These are phyloP conservation scores for Xylaria sp. DNA, from an alignment of 2,329 filamentous ascomycete genomes.

Conservation along the genomic window DNA sequence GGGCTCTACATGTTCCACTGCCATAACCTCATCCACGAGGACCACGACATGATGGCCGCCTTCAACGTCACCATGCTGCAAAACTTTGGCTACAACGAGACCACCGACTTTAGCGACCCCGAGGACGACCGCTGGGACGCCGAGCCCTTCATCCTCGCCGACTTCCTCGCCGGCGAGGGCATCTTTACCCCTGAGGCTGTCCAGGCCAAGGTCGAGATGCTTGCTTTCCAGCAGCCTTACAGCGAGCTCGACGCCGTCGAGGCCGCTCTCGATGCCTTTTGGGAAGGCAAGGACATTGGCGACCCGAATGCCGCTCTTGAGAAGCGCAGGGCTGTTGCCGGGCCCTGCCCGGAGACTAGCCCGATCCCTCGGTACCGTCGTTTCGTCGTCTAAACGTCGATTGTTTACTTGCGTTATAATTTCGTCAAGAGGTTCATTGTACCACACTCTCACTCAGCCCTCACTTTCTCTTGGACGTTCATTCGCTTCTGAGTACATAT, in stretches of 20 bases:
- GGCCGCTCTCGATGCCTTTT: conserved; percentile 50
- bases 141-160: conserved; percentile 43
- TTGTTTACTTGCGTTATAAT: neutral
- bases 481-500: conserved; percentile 29
- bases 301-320: conserved; percentile 38
- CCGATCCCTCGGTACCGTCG: conserved; percentile 36
- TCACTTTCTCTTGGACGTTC: neutral
- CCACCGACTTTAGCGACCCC: conserved; percentile 52
- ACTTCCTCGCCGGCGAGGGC: conserved; percentile 42
- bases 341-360: conserved; percentile 25
- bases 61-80: conserved; percentile 56
- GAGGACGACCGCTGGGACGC: conserved; percentile 54
- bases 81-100: conserved; percentile 55
- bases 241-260: conserved; percentile 49
- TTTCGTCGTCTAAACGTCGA: conserved; percentile 24
- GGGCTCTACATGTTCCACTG: conserved; percentile 64
- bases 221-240: conserved; percentile 51
- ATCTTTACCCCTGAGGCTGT: conserved; percentile 47
- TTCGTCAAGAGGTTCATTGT: neutral
- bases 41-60: conserved; percentile 60
- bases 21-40: conserved; percentile 60
- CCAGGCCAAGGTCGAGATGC: conserved; percentile 47
- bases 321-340: conserved; percentile 30
- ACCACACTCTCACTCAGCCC: neutral
- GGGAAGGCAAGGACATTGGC: conserved; percentile 40